Evolutionary conservation across 352 stramenopile species (phyloP).

Genomic region (Pythium dissotocum): DNA sequence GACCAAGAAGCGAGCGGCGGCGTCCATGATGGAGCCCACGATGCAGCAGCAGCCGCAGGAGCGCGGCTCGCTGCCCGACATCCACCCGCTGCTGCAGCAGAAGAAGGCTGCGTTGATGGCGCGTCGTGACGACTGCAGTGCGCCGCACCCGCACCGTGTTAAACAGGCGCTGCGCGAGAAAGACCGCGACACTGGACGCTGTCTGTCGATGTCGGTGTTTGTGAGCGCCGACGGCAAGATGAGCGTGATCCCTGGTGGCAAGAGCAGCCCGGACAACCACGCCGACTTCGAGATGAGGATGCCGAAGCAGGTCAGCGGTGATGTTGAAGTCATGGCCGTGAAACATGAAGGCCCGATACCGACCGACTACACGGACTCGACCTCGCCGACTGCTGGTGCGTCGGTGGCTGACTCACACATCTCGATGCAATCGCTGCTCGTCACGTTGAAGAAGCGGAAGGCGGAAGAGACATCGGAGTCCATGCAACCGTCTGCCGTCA

Average conservation of each 20-base stretch:
- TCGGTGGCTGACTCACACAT: constrained; percentile 33
- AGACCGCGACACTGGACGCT: not conserved
- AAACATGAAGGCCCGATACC: constrained; percentile 5
- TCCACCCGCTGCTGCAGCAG: constrained; percentile 32
- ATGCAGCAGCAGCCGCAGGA: not conserved
- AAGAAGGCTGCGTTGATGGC: constrained; percentile 36
- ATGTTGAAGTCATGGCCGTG: constrained; percentile 1
- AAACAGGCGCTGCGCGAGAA: constrained; percentile 14
- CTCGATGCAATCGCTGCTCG: constrained; percentile 70
- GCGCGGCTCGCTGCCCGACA: not conserved
- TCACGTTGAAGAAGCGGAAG: constrained; percentile 68
- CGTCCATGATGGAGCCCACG: not conserved
- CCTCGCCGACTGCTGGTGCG: constrained; percentile 1
- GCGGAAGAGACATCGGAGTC: constrained; percentile 23
- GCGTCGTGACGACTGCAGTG: constrained; percentile 28
- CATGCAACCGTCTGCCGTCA: constrained; percentile 16
- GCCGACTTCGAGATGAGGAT: constrained; percentile 1
- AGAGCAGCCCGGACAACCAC: constrained; percentile 15
- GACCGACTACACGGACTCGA: not conserved
- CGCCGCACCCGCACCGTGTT: constrained; percentile 19
- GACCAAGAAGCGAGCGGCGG: constrained; percentile 6
- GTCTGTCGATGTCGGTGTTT: constrained; percentile 37
- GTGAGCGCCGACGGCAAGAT: constrained; percentile 27
- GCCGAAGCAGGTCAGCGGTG: not conserved
- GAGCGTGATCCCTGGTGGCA: constrained; percentile 12